phyloP scores from a whole-genome alignment of 1,284 basidiomycete species.

The Fomitopsis schrenkii region DNA sequence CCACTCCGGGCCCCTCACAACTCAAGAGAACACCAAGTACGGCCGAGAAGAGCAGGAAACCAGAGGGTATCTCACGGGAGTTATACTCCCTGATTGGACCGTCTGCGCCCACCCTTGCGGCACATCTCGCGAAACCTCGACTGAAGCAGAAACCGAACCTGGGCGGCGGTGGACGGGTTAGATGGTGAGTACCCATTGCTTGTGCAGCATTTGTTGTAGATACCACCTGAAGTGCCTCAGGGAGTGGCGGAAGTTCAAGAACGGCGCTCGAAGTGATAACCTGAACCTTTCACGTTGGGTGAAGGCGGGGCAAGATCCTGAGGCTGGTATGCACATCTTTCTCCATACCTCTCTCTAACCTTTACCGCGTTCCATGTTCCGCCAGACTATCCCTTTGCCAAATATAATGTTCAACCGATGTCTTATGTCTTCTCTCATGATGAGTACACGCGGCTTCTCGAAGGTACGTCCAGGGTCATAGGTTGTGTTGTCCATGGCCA shows the following conservation, averaged over 20 bases:
- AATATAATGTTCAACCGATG: conserved; percentile 72
- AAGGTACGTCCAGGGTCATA: conserved; percentile 46
- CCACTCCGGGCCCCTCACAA: conserved; percentile 37
- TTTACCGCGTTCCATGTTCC: not conserved
- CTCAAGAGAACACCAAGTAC: conserved; percentile 34
- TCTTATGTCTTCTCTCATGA: conserved; percentile 85
- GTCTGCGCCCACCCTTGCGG: conserved; percentile 79
- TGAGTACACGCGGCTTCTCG: conserved; percentile 82
- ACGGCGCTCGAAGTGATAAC: conserved; percentile 56
- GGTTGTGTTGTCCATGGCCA: not conserved
- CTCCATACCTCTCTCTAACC: not conserved
- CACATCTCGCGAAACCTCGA: conserved; percentile 74
- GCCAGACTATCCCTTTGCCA: conserved; percentile 73
- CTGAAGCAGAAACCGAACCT: conserved; percentile 85
- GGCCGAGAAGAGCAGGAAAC: conserved; percentile 48
- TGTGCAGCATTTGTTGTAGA: too few species aligned
- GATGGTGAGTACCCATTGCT: conserved; percentile 45
- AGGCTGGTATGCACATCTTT: conserved; percentile 41
- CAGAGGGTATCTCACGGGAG: conserved; percentile 90
- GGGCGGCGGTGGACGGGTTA: conserved; percentile 53
- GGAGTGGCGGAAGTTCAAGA: conserved; percentile 74
- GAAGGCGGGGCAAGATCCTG: conserved; percentile 51
- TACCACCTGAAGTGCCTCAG: conserved; percentile 33
- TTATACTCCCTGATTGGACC: conserved; percentile 93
- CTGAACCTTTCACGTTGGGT: conserved; percentile 68